A percentile compares a stretch with the other conserved stretches of the same genome.
Evolutionary conservation across 2,329 filamentous ascomycete species (phyloP).

Genomic region (Escovopsis weberi): DNA sequence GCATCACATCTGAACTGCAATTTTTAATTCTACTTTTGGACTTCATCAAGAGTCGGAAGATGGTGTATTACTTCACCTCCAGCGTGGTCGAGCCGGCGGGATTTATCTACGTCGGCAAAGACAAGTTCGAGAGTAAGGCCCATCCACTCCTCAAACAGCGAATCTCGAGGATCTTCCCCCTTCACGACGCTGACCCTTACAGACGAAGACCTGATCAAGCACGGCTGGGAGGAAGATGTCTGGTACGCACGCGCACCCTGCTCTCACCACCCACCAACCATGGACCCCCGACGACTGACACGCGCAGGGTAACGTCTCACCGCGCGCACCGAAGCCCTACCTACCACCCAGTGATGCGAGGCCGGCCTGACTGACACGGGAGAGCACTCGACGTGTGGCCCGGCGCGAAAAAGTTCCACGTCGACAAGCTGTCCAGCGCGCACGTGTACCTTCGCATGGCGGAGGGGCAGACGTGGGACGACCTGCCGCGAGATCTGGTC

Average conservation of each 20-base stretch:
- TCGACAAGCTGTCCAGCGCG: constrained; percentile 89
- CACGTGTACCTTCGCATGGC: constrained; percentile 86
- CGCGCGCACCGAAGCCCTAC: no score
- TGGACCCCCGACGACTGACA: no score
- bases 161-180: not conserved
- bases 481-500: constrained; percentile 59
- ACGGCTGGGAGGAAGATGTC: constrained; percentile 88
- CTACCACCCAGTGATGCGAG: no score
- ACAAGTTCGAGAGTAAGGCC: constrained; percentile 89
- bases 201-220: constrained; percentile 96
- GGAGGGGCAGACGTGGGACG: constrained; percentile 71
- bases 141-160: not conserved
- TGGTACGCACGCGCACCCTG: constrained; percentile 43
- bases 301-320: no score
- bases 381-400: no score
- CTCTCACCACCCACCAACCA: not conserved
- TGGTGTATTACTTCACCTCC: constrained; percentile 96
- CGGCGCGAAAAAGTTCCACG: constrained; percentile 58
- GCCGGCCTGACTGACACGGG: no score
- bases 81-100: constrained; percentile 68
- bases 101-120: constrained; percentile 92
- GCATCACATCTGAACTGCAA: no score
- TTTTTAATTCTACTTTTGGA: no score
- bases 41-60: constrained; percentile 18
- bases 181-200: constrained; percentile 2